Conservation (phyloP, 2,329 filamentous ascomycete genomes). For the Erysiphe pisi region DNA sequence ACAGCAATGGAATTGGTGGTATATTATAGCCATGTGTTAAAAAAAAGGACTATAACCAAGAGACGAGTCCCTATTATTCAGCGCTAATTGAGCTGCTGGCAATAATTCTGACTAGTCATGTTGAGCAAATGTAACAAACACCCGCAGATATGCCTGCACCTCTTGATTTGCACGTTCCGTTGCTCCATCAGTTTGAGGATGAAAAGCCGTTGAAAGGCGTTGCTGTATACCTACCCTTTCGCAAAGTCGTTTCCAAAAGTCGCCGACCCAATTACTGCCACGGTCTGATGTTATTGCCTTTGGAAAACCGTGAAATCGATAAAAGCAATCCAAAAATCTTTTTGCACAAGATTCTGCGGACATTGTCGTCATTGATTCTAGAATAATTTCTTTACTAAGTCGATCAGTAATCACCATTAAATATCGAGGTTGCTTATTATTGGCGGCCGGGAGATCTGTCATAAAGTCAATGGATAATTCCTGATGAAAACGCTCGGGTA, state of each 20-base stretch:
- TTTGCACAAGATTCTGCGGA: not conserved
- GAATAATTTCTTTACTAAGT: not conserved
- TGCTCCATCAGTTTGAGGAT: not conserved
- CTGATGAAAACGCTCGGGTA: not conserved
- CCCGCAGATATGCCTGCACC: not conserved
- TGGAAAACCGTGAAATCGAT: not conserved
- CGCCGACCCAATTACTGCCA: not conserved
- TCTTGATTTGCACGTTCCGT: not conserved
- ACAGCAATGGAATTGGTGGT: not conserved
- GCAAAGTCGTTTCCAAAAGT: not conserved
- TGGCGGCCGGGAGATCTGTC: not conserved
- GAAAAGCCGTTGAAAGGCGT: not conserved
- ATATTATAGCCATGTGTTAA: not conserved
- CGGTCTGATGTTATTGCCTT: not conserved
- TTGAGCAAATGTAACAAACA: constrained; percentile 56
- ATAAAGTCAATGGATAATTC: not conserved
- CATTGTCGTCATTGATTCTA: not conserved
- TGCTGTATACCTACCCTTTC: constrained; percentile 5
- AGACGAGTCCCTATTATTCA: not conserved
- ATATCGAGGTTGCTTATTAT: not conserved
- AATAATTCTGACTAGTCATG: constrained; percentile 76
- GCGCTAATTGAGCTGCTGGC: not conserved
- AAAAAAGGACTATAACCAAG: constrained; percentile 16
- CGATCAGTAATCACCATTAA: constrained; percentile 9
- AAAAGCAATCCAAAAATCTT: not conserved